These are phyloP conservation scores for Aaosphaeria arxii DNA, from an alignment of 2,329 filamentous ascomycete genomes.

Conservation along the genomic window DNA sequence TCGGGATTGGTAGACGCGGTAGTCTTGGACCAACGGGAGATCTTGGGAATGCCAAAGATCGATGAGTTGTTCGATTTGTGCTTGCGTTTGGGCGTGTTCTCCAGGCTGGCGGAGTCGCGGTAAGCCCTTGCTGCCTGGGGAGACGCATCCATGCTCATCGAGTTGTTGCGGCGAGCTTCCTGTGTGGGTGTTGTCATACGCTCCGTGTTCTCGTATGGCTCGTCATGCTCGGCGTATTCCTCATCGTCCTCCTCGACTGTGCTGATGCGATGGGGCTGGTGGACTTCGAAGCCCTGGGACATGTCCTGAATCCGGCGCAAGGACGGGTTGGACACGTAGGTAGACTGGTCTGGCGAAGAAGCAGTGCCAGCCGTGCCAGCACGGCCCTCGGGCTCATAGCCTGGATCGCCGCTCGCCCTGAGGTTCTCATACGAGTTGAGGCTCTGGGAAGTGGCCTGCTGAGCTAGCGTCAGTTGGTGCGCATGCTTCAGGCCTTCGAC, in stretches of 20 bases:
- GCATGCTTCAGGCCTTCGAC: conserved; percentile 65
- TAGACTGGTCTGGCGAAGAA: conserved; percentile 72
- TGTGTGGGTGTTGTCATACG: conserved; percentile 60
- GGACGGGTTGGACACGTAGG: conserved; percentile 64
- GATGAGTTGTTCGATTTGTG: conserved; percentile 84
- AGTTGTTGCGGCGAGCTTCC: conserved; percentile 44
- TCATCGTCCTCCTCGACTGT: conserved; percentile 86
- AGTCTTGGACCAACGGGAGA: conserved; percentile 96
- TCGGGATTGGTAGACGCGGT: conserved; percentile 84
- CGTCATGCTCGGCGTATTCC: conserved; percentile 63
- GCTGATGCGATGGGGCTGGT: conserved; percentile 75
- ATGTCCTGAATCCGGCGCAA: conserved; percentile 44
- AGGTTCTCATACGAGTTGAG: conserved; percentile 69
- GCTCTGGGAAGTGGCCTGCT: conserved; percentile 44
- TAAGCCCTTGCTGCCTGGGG: conserved; percentile 46
- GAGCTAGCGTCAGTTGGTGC: conserved; percentile 31
- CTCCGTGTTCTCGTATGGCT: conserved; percentile 59
- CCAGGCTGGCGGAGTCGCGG: conserved; percentile 60
- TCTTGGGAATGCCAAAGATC: conserved; percentile 72
- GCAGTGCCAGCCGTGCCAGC: conserved; percentile 76
- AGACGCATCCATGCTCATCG: conserved; percentile 46
- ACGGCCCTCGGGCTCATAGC: conserved; percentile 81
- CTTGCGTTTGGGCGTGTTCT: conserved; percentile 80
- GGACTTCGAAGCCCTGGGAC: conserved; percentile 52
- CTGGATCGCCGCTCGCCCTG: conserved; percentile 65